Percentiles rank a stretch among this genome's conserved stretches.
Conservation (phyloP, 164 flowering plant species). For the Paratinospora sagittata region DNA sequence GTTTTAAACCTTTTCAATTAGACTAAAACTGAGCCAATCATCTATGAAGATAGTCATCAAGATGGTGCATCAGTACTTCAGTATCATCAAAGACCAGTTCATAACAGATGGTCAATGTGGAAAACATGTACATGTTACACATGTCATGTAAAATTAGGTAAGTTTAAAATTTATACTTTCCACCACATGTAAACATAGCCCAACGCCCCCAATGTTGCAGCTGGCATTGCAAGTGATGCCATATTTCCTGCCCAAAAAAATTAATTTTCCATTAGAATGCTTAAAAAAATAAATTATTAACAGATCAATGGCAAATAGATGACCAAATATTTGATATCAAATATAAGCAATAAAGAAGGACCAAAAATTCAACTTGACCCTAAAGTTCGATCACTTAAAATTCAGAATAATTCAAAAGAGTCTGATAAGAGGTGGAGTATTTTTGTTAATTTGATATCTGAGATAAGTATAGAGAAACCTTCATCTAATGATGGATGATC, state of each 20-base stretch:
- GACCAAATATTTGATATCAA: background rate
- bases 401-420: too few relatives aligned
- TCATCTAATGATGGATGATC: too few relatives aligned
- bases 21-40: background rate
- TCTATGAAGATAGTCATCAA: background rate
- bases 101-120: background rate
- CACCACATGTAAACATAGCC: constrained; percentile 99
- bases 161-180: constrained; percentile 48
- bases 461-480: too few relatives aligned
- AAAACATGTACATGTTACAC: background rate
- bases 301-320: background rate
- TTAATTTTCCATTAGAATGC: background rate
- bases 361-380: too few relatives aligned
- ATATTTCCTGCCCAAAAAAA: constrained; percentile 36
- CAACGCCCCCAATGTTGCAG: constrained; percentile 71
- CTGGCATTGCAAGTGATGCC: constrained; percentile 49
- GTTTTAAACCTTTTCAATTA: background rate
- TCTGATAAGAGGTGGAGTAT: too few relatives aligned
- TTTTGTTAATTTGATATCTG: too few relatives aligned
- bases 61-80: background rate
- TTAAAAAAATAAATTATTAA: background rate
- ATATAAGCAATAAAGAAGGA: too few relatives aligned
- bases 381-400: too few relatives aligned
- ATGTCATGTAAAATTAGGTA: background rate
- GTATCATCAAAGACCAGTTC: background rate